Evolutionary conservation across 2,329 filamentous ascomycete species (phyloP).

Genomic region (Aphanocladium album): DNA sequence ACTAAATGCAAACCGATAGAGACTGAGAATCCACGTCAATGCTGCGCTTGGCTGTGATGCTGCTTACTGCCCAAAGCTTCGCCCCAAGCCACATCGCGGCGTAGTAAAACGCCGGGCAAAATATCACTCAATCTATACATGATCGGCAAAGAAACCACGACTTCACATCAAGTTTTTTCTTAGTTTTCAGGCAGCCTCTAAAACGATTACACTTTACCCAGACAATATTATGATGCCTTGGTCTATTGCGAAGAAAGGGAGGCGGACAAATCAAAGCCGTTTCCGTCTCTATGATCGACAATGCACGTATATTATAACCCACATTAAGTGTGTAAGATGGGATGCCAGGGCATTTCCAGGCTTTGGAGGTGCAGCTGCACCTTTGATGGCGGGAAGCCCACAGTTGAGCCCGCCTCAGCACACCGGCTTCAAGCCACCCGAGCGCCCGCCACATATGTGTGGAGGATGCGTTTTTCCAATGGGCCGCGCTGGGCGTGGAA

Average conservation of each 20-base stretch:
- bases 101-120: background rate
- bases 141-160: background rate
- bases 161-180: background rate
- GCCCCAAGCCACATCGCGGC: background rate
- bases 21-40: background rate
- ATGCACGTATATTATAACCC: slow-evolving; percentile 4
- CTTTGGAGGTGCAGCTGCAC: background rate
- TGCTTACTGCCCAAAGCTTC: background rate
- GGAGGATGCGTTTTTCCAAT: background rate
- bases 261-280: background rate
- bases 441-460: background rate
- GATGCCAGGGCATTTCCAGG: background rate
- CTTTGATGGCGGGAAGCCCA: background rate
- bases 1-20: background rate
- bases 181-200: background rate
- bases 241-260: background rate
- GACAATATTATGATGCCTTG: background rate
- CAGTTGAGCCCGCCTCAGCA: background rate
- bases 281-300: background rate
- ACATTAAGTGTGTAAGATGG: background rate
- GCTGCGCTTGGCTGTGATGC: background rate
- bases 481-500: background rate
- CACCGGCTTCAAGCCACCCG: background rate
- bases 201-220: background rate
- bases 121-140: background rate